phyloP scores from a whole-genome alignment of 2,329 filamentous ascomycete species.

The Curvularia hawaiiensis region DNA sequence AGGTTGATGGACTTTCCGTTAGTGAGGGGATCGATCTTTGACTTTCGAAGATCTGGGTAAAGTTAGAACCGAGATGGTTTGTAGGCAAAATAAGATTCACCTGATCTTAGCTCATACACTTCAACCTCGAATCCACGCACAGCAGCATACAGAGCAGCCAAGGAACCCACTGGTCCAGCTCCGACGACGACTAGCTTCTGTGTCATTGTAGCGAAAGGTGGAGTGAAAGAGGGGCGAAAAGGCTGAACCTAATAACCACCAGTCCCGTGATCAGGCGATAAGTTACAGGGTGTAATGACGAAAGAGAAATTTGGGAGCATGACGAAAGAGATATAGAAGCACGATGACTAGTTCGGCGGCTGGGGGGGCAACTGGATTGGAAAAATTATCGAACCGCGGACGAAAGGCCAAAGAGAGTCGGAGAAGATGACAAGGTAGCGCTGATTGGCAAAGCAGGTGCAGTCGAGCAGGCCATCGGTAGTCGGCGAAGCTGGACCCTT shows the following conservation, averaged over 20 bases:
- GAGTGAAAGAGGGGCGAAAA: neutral
- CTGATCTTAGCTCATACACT: constrained; percentile 89
- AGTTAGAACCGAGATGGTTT: constrained; percentile 1
- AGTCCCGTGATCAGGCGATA: constrained; percentile 3
- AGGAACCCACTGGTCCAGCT: constrained; percentile 88
- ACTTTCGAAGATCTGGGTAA: constrained; percentile 78
- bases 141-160: constrained; percentile 92
- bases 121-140: constrained; percentile 87
- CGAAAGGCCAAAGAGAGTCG: constrained; percentile 11
- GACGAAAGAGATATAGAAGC: neutral
- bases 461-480: constrained; percentile 19
- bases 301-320: neutral
- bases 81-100: constrained; percentile 57
- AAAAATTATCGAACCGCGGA: constrained; percentile 8
- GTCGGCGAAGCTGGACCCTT: constrained; percentile 23
- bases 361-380: neutral
- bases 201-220: constrained; percentile 26
- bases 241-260: neutral
- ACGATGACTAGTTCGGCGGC: neutral
- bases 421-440: constrained; percentile 11
- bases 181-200: constrained; percentile 85
- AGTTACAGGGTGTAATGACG: neutral
- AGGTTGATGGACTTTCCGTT: constrained; percentile 99
- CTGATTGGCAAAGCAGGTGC: constrained; percentile 23
- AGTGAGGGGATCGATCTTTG: constrained; percentile 82